phyloP scores from a whole-genome alignment of 192 early-diverging fungal genomes.

The Coemansia sp. region DNA sequence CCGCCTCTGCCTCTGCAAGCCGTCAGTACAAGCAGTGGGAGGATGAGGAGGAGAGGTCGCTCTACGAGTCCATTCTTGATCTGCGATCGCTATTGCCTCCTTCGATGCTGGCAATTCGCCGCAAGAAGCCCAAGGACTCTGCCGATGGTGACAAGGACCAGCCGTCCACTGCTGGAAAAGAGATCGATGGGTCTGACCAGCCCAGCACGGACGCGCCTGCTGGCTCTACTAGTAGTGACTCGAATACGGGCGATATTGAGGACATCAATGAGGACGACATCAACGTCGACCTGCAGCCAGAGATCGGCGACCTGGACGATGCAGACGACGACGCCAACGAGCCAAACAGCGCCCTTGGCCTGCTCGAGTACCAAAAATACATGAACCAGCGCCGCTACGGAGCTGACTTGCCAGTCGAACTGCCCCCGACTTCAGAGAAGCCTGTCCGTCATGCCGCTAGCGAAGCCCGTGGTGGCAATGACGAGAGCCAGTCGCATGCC shows the following conservation, averaged over 20 bases:
- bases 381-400: constrained; percentile 22
- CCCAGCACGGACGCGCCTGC: background rate
- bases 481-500: background rate
- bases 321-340: constrained; percentile 28
- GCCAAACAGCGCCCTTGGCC: constrained; percentile 14
- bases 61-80: constrained; percentile 88
- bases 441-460: background rate
- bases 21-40: constrained; percentile 68
- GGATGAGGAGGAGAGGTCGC: constrained; percentile 85
- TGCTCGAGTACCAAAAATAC: constrained; percentile 49
- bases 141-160: constrained; percentile 7
- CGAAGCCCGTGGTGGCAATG: background rate
- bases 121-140: constrained; percentile 18
- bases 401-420: constrained; percentile 1
- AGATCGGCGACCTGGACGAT: constrained; percentile 9
- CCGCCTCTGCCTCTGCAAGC: constrained; percentile 5
- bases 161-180: background rate
- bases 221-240: background rate
- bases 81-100: constrained; percentile 79
- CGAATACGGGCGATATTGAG: background rate
- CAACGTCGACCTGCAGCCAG: constrained; percentile 8
- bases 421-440: constrained; percentile 13
- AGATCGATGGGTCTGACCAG: background rate
- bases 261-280: constrained; percentile 27
- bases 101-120: constrained; percentile 64